Conservation (phyloP, 169 alveolate species). For the Plasmodium vinckei region DNA sequence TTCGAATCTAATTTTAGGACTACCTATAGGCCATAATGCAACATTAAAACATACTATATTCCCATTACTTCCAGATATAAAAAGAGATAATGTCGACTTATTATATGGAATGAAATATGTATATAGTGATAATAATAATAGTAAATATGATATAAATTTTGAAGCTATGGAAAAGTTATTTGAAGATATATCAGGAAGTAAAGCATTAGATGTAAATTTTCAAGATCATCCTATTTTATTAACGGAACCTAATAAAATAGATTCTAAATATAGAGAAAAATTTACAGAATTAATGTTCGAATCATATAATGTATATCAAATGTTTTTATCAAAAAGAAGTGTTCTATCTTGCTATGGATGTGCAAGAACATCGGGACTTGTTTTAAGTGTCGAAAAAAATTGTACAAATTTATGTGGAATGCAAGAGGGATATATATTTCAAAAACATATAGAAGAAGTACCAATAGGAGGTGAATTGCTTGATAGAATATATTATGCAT, state of each 20-base stretch:
- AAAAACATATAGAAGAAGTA: slow-evolving; percentile 80
- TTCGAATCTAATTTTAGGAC: slow-evolving; percentile 80
- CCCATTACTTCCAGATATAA: slow-evolving; percentile 83
- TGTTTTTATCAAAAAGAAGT: slow-evolving; percentile 82
- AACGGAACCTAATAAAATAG: slow-evolving; percentile 82
- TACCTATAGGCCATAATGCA: slow-evolving; percentile 78
- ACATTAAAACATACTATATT: slow-evolving; percentile 82
- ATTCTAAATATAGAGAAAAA: slow-evolving; percentile 76
- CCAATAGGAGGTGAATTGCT: slow-evolving; percentile 85
- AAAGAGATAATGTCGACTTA: slow-evolving; percentile 82
- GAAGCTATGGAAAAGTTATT: slow-evolving; percentile 80
- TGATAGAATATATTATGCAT: slow-evolving; percentile 79
- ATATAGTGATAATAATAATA: slow-evolving; percentile 75
- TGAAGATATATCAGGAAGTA: slow-evolving; percentile 81
- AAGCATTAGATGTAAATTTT: slow-evolving; percentile 81
- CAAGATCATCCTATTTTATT: slow-evolving; percentile 82
- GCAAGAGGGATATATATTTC: slow-evolving; percentile 82
- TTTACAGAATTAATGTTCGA: slow-evolving; percentile 82
- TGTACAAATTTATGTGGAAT: slow-evolving; percentile 82
- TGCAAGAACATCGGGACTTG: slow-evolving; percentile 82
- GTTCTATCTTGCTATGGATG: slow-evolving; percentile 84
- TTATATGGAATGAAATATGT: slow-evolving; percentile 79
- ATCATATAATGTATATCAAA: slow-evolving; percentile 78
- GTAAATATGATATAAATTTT: slow-evolving; percentile 68
- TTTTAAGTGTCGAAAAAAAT: slow-evolving; percentile 83